Conservation (phyloP, 2,329 filamentous ascomycete genomes). For the Lecanosticta acicola region DNA sequence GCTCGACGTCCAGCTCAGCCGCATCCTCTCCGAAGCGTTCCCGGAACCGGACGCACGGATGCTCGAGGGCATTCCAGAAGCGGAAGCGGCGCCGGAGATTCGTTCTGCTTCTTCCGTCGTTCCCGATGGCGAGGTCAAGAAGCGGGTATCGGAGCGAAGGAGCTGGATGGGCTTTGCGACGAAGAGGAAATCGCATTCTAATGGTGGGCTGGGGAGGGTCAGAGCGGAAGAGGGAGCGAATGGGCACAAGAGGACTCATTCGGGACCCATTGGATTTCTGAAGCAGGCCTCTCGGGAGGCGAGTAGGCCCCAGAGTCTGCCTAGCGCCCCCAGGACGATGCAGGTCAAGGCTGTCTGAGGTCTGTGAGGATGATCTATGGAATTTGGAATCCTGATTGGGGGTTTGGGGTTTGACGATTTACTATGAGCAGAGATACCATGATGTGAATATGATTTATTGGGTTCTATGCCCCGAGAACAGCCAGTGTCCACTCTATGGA, state of each 20-base stretch:
- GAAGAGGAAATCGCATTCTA: neutral
- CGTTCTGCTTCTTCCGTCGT: neutral
- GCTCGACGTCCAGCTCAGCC: slow-evolving; percentile 17
- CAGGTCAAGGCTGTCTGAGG: neutral
- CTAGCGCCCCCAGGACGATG: neutral
- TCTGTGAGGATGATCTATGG: neutral
- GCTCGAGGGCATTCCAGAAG: slow-evolving; percentile 1
- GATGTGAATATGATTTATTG: no score
- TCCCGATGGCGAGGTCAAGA: neutral
- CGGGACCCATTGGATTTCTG: neutral
- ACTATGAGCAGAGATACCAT: neutral
- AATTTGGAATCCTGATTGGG: neutral
- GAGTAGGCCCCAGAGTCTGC: neutral
- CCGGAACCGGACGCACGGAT: neutral
- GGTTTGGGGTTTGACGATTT: neutral
- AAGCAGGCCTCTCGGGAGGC: neutral
- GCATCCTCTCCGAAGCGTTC: slow-evolving; percentile 13
- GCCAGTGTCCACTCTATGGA: no score
- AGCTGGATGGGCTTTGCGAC: neutral
- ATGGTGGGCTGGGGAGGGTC: neutral
- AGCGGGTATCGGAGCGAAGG: no score
- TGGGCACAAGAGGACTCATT: neutral
- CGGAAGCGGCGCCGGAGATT: neutral
- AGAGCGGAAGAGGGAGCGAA: neutral
- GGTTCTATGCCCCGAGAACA: no score